Conservation (phyloP, 371 early-diverging fungal genomes). For the Mortierella sp. region DNA sequence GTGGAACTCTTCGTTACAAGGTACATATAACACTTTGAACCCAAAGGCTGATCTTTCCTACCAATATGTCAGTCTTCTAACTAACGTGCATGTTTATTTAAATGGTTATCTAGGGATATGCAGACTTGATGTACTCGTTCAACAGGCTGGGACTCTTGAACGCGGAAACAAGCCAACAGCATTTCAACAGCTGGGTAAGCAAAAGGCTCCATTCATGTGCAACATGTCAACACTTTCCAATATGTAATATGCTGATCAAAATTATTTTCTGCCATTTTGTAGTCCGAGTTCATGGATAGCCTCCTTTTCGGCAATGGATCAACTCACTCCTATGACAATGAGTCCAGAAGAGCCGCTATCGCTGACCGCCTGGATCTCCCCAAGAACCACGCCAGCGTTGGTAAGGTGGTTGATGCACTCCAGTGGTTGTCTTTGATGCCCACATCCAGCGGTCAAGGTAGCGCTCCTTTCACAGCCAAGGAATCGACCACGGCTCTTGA, state of each 20-base stretch:
- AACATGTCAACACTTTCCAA: too few relatives aligned
- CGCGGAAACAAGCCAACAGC: conserved; percentile 45
- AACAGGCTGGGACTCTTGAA: conserved; percentile 68
- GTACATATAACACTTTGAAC: conserved; percentile 3
- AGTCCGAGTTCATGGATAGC: conserved; percentile 56
- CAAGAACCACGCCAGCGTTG: conserved; percentile 58
- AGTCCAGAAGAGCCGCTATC: conserved; percentile 56
- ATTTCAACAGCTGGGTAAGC: conserved; percentile 64
- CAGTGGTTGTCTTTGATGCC: conserved; percentile 53
- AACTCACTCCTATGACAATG: conserved; percentile 32
- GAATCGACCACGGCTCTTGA: conserved; percentile 69
- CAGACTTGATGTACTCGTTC: conserved; percentile 74
- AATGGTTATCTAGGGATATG: conserved; percentile 60
- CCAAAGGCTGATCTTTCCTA: too few relatives aligned
- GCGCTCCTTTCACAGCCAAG: conserved; percentile 36
- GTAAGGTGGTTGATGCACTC: conserved; percentile 59
- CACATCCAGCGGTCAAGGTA: conserved; percentile 6
- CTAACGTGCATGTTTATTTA: background rate
- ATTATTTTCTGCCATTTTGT: background rate
- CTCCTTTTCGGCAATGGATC: conserved; percentile 40
- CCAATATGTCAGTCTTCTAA: too few relatives aligned
- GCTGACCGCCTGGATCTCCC: conserved; percentile 62
- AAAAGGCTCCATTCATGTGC: background rate
- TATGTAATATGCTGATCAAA: background rate
- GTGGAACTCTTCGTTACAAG: conserved; percentile 88